Base-by-base conservation (phyloP, 108 stramenopile genomes). In the Nitzschia sp. region DNA sequence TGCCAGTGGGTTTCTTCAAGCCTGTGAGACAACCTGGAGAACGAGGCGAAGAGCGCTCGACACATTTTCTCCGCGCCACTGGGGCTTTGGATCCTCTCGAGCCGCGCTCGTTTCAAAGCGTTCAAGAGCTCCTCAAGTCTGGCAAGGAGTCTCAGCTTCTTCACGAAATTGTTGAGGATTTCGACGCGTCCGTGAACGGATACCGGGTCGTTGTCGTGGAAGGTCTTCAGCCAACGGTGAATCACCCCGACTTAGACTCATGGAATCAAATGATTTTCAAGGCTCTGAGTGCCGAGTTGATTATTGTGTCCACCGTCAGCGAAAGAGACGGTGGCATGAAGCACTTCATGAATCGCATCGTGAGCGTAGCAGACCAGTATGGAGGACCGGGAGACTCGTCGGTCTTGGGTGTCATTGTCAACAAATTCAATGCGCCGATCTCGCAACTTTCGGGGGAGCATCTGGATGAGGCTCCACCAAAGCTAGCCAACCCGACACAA, bases 271-370 rank as follows among this genome's bases (percentile, higher is more conserved):
- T 31, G 25, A 54, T 71, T 27, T 33, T 62, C 52, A 45, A 45
- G 25, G 70, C 70, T 29, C 60, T 71, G 5, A 32, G 63, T 38
- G 70, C 70, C 0, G 60, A 71, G 41, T 65, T 71, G 29, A 71
- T 71, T 27, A 62, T 71, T 38, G 60, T 71, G 1, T 45, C 58
- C 4, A 70, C 33, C 2, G 23, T 68, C 44, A 22, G 26, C 3
- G 23, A 54, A 9, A 54, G 52, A 1, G 54, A 38, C 2, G n/a
- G 26, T 2, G 66, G 53, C 16, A 30, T 55, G 32, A 56, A 60
- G 25, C 30, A 6, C 19, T 60, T 48, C 19, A 21, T 44, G 56
- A 35, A 68, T 0, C 66, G 54, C n/a, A 0, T 68, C 8, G 15
- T 32, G 25, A 27, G 52, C 1, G 28, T 56, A 1, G 53, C 66